Conservation (phyloP, 306 rosid species). For the Ormosia semicastrata region DNA sequence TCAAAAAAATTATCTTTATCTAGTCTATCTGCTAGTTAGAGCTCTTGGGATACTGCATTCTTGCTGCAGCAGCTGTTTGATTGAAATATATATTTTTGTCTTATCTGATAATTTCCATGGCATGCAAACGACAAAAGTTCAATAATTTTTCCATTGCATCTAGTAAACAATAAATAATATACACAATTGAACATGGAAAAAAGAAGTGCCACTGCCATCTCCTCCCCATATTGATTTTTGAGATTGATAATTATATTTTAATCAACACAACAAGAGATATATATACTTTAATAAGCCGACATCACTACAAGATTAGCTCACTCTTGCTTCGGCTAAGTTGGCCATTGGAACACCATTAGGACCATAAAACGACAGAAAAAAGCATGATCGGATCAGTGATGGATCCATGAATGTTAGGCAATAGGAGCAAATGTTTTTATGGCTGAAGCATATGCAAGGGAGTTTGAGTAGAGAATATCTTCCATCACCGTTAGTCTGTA, state of each 20-base stretch:
- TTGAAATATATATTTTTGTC: conserved; percentile 32
- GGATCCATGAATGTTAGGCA: too few relatives aligned
- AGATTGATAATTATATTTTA: background rate
- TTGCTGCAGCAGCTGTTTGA: conserved; percentile 21
- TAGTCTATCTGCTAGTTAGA: conserved; percentile 19
- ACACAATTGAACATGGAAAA: conserved; percentile 5
- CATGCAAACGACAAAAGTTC: conserved; percentile 37
- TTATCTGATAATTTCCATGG: conserved; percentile 23
- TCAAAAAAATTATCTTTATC: conserved; percentile 30
- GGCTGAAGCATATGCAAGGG: too few relatives aligned
- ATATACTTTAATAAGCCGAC: conserved; percentile 20
- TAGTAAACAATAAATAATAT: background rate
- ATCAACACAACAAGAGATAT: background rate
- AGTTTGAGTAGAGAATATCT: too few relatives aligned
- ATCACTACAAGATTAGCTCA: conserved; percentile 31
- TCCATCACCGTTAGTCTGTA: too few relatives aligned
- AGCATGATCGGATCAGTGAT: conserved; percentile 40
- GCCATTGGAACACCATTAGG: conserved; percentile 34
- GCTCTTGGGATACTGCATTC: conserved; percentile 36
- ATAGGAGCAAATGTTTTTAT: too few relatives aligned
- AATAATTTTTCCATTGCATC: conserved; percentile 14
- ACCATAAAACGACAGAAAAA: conserved; percentile 42
- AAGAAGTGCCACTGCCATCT: conserved; percentile 2
- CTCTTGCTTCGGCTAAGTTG: conserved; percentile 32
- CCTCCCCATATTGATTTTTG: conserved; percentile 22